Evolutionary conservation across 2,329 filamentous ascomycete genomes (phyloP), one percentile per base, ranked within the genome.

Genomic region (Apiospora phragmitis): DNA sequence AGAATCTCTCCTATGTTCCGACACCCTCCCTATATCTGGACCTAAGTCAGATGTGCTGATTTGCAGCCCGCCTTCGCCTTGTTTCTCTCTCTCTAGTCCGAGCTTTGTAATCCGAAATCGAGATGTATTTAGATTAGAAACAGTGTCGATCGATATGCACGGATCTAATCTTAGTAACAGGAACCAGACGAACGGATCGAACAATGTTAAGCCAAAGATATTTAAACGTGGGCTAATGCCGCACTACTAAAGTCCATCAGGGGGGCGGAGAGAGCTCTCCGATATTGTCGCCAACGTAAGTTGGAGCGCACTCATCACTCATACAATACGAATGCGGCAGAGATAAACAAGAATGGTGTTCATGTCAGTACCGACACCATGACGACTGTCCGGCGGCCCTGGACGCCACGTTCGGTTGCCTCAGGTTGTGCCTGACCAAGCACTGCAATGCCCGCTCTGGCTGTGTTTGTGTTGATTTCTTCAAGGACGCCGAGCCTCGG

Each of bases 401-500:
- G 9, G 47, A 12, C 21, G 47, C 47, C n/a, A 49, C n/a, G 11
- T 49, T 21, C 11, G 4, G 47, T 26, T 49, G 47, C n/a, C 47
- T n/a, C 8, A 5, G n/a, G 47, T 26, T 49, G 12, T 26, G n/a
- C 47, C 11, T 49, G 47, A n/a, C 43, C n/a, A 7, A n/a, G 7
- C 43, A 47, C 43, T n/a, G 21, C 7, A 8, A n/a, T 21, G 43
- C 7, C n/a, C 3, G 9, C 11, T 26, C 43, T 24, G 47, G n/a
- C n/a, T 49, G 9, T 49, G 45, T 5, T n/a, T 24, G 47, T 24
- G 9, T 26, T 9, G n/a, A 9, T 49, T 49, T 26, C 9, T 26
- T 11, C 3, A 8, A 4, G 1, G n/a, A 2, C 2, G n/a, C 1
- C 5, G 18, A 24, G n/a, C 9, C 4, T 24, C 0, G n/a, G n/a